A percentile compares a stretch with the other conserved stretches of the same genome.
Evolutionary conservation across 2,329 filamentous ascomycete genomes (phyloP).

Genomic region (Ophiostoma triangulosporum): DNA sequence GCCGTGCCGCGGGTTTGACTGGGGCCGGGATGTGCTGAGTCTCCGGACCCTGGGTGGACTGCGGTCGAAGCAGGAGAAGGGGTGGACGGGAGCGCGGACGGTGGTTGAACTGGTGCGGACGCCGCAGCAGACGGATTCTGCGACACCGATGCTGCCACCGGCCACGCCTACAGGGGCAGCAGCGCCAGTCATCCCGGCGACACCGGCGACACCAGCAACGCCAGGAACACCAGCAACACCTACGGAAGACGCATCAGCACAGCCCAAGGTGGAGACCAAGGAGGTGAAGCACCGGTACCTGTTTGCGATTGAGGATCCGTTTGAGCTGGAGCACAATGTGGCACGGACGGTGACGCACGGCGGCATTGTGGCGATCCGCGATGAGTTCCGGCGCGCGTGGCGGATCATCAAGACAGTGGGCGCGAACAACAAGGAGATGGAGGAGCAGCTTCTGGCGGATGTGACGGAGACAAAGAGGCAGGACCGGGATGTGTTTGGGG

Average conservation of each 20-base stretch:
- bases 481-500: slow-evolving; percentile 23
- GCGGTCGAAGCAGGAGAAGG: slow-evolving; percentile 61
- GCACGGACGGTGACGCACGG: slow-evolving; percentile 73
- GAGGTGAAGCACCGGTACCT: slow-evolving; percentile 70
- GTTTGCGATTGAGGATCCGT: slow-evolving; percentile 84
- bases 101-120: slow-evolving; percentile 33
- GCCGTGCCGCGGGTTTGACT: slow-evolving; percentile 53
- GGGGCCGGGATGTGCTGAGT: slow-evolving; percentile 68
- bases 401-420: slow-evolving; percentile 48
- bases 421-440: slow-evolving; percentile 16
- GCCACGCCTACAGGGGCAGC: background rate
- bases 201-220: slow-evolving; percentile 5
- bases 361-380: slow-evolving; percentile 67
- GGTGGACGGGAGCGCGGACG: slow-evolving; percentile 75
- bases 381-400: slow-evolving; percentile 75
- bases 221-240: slow-evolving; percentile 13
- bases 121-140: background rate
- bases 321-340: slow-evolving; percentile 78
- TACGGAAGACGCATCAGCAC: background rate
- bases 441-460: slow-evolving; percentile 41
- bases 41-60: slow-evolving; percentile 59
- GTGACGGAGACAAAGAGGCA: slow-evolving; percentile 22
- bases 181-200: slow-evolving; percentile 11
- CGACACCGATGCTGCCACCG: background rate
- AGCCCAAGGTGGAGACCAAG: slow-evolving; percentile 31